Evolutionary conservation across 2,329 filamentous ascomycete species (phyloP).

Genomic region (Arthrobotrys conoides): DNA sequence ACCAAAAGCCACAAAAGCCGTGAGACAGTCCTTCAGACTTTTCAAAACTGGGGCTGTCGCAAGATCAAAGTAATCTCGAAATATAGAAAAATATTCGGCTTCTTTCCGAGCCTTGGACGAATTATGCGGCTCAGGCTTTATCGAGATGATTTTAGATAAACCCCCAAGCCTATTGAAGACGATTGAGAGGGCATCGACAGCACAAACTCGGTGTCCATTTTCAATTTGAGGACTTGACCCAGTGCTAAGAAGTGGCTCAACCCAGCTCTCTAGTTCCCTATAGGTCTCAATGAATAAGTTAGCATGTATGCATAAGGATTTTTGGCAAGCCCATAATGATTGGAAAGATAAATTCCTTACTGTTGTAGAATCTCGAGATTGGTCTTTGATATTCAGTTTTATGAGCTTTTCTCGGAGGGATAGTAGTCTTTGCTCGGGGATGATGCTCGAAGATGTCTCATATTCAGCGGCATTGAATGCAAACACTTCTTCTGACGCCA

Average conservation of each 20-base stretch:
- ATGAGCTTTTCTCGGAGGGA: conserved; percentile 45
- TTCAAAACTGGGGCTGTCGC: conserved; percentile 41
- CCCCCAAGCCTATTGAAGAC: conserved; percentile 51
- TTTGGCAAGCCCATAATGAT: background rate
- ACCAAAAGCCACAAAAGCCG: conserved; percentile 43
- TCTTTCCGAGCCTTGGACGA: background rate
- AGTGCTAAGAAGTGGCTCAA: conserved; percentile 38
- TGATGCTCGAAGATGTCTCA: background rate
- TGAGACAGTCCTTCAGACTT: conserved; percentile 55
- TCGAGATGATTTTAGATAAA: conserved; percentile 8
- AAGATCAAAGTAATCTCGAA: conserved; percentile 58
- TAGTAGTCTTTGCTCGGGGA: conserved; percentile 25
- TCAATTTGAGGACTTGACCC: conserved; percentile 33
- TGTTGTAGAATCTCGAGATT: conserved; percentile 17
- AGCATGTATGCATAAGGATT: background rate
- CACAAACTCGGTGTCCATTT: conserved; percentile 38
- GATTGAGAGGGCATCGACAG: conserved; percentile 47
- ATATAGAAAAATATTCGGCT: conserved; percentile 18
- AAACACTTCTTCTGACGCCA: conserved; percentile 29
- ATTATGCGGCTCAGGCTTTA: background rate
- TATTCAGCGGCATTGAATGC: conserved; percentile 20
- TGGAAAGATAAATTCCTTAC: conserved; percentile 27
- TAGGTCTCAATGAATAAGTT: conserved; percentile 46
- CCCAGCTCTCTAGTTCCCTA: conserved; percentile 41
- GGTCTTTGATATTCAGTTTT: conserved; percentile 52